phyloP scores from a whole-genome alignment of 345 rosid species.

The Euphorbia lathyris region DNA sequence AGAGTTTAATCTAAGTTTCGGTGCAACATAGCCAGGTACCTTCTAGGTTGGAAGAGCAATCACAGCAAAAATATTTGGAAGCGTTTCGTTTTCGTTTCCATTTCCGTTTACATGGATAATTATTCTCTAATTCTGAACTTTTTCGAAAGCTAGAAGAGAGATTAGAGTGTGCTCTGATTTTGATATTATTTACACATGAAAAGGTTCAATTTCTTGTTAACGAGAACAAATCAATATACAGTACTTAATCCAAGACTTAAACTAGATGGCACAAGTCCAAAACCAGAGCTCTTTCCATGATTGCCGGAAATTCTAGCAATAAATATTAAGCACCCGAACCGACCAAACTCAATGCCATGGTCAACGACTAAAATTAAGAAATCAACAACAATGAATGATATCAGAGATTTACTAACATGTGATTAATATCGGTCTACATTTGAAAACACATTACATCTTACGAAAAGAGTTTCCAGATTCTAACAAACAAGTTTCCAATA shows the following conservation, averaged over 20 bases:
- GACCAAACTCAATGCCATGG: too few relatives aligned
- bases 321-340: too few relatives aligned
- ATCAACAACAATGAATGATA: too few relatives aligned
- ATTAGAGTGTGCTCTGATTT: background rate
- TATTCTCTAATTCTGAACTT: background rate
- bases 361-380: too few relatives aligned
- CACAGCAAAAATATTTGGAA: background rate
- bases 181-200: background rate
- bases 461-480: too few relatives aligned
- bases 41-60: background rate
- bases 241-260: background rate
- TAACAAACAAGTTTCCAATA: too few relatives aligned
- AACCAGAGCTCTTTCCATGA: background rate
- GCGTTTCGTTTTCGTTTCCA: too few relatives aligned
- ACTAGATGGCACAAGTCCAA: background rate
- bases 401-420: background rate
- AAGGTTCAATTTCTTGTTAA: background rate
- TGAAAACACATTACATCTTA: too few relatives aligned
- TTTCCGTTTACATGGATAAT: background rate
- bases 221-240: background rate
- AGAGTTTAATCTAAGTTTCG: too few relatives aligned
- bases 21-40: too few relatives aligned
- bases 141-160: background rate
- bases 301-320: too few relatives aligned
- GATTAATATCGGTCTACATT: too few relatives aligned